Conservation (phyloP, 768 basidiomycete species). For the Kwoniella shandongensis region DNA sequence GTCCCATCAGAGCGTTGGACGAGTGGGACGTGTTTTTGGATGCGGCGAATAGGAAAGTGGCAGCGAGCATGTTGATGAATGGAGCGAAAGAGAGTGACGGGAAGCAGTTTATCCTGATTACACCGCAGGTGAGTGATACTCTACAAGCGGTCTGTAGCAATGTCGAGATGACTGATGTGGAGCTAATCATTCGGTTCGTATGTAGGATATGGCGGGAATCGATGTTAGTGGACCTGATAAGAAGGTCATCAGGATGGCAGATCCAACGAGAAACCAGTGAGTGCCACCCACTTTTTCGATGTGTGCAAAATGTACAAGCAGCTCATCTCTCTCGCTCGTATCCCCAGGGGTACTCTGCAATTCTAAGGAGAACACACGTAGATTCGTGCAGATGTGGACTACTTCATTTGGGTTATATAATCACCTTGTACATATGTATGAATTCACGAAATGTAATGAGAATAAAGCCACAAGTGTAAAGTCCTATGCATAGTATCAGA, state of each 20-base stretch:
- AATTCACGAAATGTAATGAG: too few species aligned
- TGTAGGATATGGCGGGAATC: conserved; percentile 44
- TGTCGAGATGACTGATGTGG: background rate
- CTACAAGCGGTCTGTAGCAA: background rate
- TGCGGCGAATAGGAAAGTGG: conserved; percentile 66
- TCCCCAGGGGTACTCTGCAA: conserved; percentile 8
- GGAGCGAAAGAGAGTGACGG: conserved; percentile 81
- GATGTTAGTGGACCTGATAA: conserved; percentile 27
- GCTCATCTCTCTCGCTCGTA: too few species aligned
- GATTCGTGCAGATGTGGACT: too few species aligned
- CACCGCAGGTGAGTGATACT: conserved; percentile 65
- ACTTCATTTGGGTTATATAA: too few species aligned
- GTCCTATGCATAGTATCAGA: too few species aligned
- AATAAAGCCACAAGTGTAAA: too few species aligned
- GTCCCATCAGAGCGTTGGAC: conserved; percentile 93
- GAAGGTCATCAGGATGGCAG: conserved; percentile 45
- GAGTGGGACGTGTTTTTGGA: conserved; percentile 96
- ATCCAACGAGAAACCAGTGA: conserved; percentile 42
- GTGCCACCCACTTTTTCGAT: background rate
- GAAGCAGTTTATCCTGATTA: conserved; percentile 93
- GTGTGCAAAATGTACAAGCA: too few species aligned
- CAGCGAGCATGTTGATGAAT: conserved; percentile 95
- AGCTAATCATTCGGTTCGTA: background rate
- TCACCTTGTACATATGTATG: too few species aligned
- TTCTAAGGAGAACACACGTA: conserved; percentile 1